Base-by-base conservation (phyloP, 1,284 basidiomycete species). In the Boletus subluridellus region DNA sequence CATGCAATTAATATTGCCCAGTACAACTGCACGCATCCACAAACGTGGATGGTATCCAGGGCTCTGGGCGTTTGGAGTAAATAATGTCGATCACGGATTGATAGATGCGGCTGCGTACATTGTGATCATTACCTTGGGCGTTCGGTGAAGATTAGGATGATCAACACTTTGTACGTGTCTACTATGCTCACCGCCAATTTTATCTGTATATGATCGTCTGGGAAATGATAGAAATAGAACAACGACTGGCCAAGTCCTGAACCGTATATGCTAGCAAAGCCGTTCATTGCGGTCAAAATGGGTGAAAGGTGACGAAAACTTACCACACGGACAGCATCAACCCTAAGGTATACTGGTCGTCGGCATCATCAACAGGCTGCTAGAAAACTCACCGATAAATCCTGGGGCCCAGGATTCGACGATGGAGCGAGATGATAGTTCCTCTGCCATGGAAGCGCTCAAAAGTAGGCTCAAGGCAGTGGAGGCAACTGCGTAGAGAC, bases 331-430 rank as follows among this genome's bases (percentile, higher is more conserved):
- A 59, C 17, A 59, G 9, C 0, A 39, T 28, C 10, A 59, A 35
- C 38, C 47, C 57, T 59, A 26, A 28, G 10, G 15, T 32, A 14
- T 21, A n/a, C 39, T 39, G 30, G 5, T 48, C n/a, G n/a, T 38
- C 5, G 11, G 34, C 5, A 21, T 42, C 57, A 39, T 34, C 11
- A 9, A 21, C 42, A 42, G 2, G 26, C 21, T 41, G 28, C 12
- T 12, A 44, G 57, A 39, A 42, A 51, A 45, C 49, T 46, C 51
- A 60, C 58, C 58, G 12, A 59, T 60, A n/a, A 59, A 48, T 12
- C 49, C 58, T 35, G 58, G 58, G 38, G 45, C 58, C 58, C 49
- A 60, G 32, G 49, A 35, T 5, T n/a, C 8, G 38, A 12, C 5
- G 32, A 21, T 17, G 7, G 46, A 15, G 2, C 2, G 8, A 9